Percentiles rank a stretch among this genome's conserved stretches.
These are phyloP conservation scores for Fusarium sp. DNA, from an alignment of 2,329 filamentous ascomycete species.

Conservation along the genomic window DNA sequence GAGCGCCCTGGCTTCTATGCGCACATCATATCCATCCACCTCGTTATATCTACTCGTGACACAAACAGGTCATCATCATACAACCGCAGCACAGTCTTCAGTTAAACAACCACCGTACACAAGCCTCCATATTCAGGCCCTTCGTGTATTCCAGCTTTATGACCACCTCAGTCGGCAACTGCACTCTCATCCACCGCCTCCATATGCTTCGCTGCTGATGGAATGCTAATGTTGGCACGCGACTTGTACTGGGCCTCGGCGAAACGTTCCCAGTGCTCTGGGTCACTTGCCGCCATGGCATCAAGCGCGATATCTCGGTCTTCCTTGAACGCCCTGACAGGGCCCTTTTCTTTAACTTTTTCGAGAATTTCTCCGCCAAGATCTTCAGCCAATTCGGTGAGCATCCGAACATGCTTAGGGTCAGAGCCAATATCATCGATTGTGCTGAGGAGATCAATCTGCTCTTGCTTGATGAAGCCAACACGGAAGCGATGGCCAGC, in stretches of 20 bases:
- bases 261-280: constrained; percentile 76
- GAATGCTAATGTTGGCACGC: constrained; percentile 64
- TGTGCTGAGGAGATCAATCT: constrained; percentile 65
- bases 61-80: constrained; percentile 25
- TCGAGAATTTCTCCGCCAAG: constrained; percentile 72
- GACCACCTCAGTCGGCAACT: constrained; percentile 56
- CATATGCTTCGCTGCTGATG: constrained; percentile 47
- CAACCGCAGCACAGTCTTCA: constrained; percentile 3
- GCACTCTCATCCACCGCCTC: constrained; percentile 59
- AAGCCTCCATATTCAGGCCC: constrained; percentile 2
- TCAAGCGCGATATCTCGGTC: constrained; percentile 66
- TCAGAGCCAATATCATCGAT: constrained; percentile 67
- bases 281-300: constrained; percentile 72
- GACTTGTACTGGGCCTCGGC: constrained; percentile 74
- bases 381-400: constrained; percentile 75
- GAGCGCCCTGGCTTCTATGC: constrained; percentile 50
- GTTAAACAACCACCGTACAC: constrained; percentile 2
- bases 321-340: constrained; percentile 73
- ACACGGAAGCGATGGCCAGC: constrained; percentile 71
- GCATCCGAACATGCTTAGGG: constrained; percentile 65
- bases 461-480: constrained; percentile 66
- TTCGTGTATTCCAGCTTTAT: constrained; percentile 6
- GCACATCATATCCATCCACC: constrained; percentile 25
- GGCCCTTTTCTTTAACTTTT: constrained; percentile 70
- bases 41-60: constrained; percentile 19